Conservation (phyloP, 306 rosid genomes). For the Corylus heterophylla region DNA sequence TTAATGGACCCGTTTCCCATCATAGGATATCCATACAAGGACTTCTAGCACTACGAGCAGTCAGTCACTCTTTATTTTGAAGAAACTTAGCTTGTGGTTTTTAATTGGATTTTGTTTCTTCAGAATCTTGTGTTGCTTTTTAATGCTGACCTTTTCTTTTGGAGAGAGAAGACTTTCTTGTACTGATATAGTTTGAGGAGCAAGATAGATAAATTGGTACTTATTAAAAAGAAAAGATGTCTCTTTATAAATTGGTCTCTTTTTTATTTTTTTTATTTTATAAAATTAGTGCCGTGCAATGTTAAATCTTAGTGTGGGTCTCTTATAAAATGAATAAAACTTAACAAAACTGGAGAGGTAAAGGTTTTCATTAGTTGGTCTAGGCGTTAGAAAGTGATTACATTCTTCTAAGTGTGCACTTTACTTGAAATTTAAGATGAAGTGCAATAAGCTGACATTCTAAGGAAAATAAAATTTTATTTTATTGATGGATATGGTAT, state of each 20-base stretch:
- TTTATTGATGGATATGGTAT: background rate
- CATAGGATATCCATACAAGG: background rate
- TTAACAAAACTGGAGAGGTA: background rate
- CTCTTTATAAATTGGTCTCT: no score
- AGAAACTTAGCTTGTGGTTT: constrained; percentile 22
- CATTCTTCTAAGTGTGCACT: background rate
- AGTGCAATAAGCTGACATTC: background rate
- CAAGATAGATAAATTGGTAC: background rate
- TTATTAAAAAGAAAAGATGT: background rate
- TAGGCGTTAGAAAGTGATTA: background rate
- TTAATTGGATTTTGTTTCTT: background rate
- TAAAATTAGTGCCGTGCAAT: background rate
- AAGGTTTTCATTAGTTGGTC: background rate
- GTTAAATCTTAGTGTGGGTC: background rate
- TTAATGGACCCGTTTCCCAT: background rate
- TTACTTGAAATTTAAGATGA: background rate
- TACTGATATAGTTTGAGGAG: background rate
- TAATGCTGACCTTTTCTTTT: background rate
- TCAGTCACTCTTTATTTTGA: background rate
- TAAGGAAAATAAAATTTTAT: background rate
- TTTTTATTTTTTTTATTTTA: background rate
- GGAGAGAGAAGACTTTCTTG: background rate
- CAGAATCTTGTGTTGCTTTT: background rate
- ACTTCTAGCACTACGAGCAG: background rate
- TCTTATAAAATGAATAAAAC: background rate